These are phyloP conservation scores for Rhodotorula paludigena DNA, from an alignment of 768 basidiomycete genomes.

Conservation along the genomic window DNA sequence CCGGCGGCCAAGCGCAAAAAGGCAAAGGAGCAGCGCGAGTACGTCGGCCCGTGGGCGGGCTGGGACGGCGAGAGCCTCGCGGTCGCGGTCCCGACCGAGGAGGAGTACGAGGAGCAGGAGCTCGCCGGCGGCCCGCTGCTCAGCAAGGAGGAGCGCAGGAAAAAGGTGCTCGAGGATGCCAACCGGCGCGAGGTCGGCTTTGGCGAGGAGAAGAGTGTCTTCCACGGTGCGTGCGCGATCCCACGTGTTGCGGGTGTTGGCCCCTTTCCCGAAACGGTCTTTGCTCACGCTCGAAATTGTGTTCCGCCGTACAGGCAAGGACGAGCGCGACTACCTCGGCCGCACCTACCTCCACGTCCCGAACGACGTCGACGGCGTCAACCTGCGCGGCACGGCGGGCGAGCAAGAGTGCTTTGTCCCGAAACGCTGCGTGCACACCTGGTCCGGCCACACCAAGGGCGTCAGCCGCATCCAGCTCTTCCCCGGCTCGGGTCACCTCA, in stretches of 20 bases:
- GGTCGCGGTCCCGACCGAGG: slow-evolving; percentile 53
- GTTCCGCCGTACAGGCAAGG: slow-evolving; percentile 58
- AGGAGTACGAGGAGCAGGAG: slow-evolving; percentile 60
- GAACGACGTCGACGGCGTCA: slow-evolving; percentile 10
- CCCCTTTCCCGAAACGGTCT: not conserved
- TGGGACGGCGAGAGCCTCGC: slow-evolving; percentile 62
- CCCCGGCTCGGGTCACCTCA: slow-evolving; percentile 83
- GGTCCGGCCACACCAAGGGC: slow-evolving; percentile 95
- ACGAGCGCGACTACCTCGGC: slow-evolving; percentile 93
- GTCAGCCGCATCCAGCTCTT: slow-evolving; percentile 90
- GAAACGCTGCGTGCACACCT: slow-evolving; percentile 91
- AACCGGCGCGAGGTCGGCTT: slow-evolving; percentile 61
- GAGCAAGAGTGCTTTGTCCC: slow-evolving; percentile 80
- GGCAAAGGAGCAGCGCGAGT: slow-evolving; percentile 50
- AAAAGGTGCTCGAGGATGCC: slow-evolving; percentile 44
- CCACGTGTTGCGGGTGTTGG: not conserved
- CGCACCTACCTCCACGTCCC: slow-evolving; percentile 92
- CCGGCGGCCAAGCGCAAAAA: slow-evolving; percentile 19
- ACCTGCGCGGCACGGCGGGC: slow-evolving; percentile 9
- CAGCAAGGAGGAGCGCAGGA: slow-evolving; percentile 66
- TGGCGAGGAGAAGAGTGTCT: slow-evolving; percentile 86
- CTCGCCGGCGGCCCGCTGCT: slow-evolving; percentile 54
- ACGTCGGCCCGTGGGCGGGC: slow-evolving; percentile 89
- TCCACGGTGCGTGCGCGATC: slow-evolving; percentile 60
- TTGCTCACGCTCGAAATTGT: not conserved